These are phyloP conservation scores for Scutellaria minor DNA, from an alignment of 257 asterid species.

Conservation along the genomic window DNA sequence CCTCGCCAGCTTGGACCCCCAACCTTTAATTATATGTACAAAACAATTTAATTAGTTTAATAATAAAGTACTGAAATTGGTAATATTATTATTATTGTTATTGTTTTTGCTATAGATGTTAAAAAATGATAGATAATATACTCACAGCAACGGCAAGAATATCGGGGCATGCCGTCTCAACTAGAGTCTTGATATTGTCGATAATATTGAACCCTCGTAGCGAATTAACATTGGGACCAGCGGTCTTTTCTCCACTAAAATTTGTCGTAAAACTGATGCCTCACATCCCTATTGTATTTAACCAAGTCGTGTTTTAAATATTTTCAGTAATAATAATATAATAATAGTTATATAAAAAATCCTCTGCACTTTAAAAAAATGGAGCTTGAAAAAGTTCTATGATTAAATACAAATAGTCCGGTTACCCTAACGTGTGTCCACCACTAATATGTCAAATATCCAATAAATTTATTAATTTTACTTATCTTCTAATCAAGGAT, in stretches of 20 bases:
- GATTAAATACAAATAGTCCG: too few species aligned
- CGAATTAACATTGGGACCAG: conserved; percentile 65
- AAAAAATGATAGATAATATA: background rate
- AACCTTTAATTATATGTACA: conserved; percentile 35
- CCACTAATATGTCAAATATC: too few species aligned
- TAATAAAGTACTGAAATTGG: background rate
- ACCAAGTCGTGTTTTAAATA: too few species aligned
- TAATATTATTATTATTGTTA: too few species aligned
- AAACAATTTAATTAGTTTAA: background rate
- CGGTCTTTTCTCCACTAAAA: conserved; percentile 72
- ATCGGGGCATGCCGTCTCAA: conserved; percentile 61
- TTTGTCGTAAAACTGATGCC: conserved; percentile 63
- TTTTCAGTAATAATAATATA: too few species aligned
- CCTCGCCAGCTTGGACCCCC: conserved; percentile 73
- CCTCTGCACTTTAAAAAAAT: too few species aligned
- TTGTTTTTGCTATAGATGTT: background rate
- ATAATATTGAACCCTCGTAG: conserved; percentile 73
- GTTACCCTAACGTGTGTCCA: too few species aligned
- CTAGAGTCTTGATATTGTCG: conserved; percentile 64
- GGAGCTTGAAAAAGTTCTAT: too few species aligned
- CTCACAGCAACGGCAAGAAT: conserved; percentile 70
- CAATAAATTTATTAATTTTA: too few species aligned
- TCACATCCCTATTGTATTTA: conserved; percentile 65
- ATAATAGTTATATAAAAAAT: too few species aligned
- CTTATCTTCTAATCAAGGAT: too few species aligned